Evolutionary conservation across 306 rosid genomes (phyloP).

Genomic region (Fragaria ananassa): DNA sequence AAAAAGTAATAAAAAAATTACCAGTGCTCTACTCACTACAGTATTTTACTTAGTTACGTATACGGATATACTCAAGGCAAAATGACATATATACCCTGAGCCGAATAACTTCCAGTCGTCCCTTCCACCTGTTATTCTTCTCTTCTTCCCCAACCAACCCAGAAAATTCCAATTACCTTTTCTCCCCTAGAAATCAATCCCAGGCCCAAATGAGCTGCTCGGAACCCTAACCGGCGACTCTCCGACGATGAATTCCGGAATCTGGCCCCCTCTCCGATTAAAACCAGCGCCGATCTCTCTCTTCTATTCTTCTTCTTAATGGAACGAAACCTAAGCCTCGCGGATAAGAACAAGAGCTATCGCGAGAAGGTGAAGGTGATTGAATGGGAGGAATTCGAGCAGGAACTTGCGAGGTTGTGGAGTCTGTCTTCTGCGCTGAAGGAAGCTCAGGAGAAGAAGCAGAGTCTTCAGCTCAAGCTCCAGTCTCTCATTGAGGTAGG

Average conservation of each 20-base stretch:
- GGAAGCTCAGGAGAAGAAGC: slow-evolving; percentile 58
- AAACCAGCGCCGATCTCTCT: not conserved
- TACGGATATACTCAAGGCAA: not conserved
- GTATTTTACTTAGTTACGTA: too few species aligned
- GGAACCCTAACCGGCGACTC: slow-evolving; percentile 24
- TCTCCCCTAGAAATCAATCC: slow-evolving; percentile 15
- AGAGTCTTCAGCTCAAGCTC: slow-evolving; percentile 56
- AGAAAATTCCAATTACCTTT: not conserved
- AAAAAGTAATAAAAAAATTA: too few species aligned
- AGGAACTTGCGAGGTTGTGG: slow-evolving; percentile 68
- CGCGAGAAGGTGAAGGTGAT: slow-evolving; percentile 49
- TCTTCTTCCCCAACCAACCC: not conserved
- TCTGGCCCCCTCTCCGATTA: slow-evolving; percentile 22
- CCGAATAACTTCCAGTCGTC: not conserved
- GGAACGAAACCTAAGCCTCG: slow-evolving; percentile 42
- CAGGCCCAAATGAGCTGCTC: slow-evolving; percentile 21
- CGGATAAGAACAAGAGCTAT: slow-evolving; percentile 34
- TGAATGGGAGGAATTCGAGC: slow-evolving; percentile 87
- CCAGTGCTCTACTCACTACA: too few species aligned
- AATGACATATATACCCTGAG: not conserved
- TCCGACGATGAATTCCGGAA: slow-evolving; percentile 74
- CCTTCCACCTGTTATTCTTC: not conserved
- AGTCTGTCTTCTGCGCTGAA: slow-evolving; percentile 81
- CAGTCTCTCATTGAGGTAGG: slow-evolving; percentile 61
- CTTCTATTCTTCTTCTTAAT: slow-evolving; percentile 32